Percentiles rank a stretch among this genome's conserved stretches.
Evolutionary conservation across 2,329 filamentous ascomycete species (phyloP).

Genomic region (Neonectria magnoliae): DNA sequence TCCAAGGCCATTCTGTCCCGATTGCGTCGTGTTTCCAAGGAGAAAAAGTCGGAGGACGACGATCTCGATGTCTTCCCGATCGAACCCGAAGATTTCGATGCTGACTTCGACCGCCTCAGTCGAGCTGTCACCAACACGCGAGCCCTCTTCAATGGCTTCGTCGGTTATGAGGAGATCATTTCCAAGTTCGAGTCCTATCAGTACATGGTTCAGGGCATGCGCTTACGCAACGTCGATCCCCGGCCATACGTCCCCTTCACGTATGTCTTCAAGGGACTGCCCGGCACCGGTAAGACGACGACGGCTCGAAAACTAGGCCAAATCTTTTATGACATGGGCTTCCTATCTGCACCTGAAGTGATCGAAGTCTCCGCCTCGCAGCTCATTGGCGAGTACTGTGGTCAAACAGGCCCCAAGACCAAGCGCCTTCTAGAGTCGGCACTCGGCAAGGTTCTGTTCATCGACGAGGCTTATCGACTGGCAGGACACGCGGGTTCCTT

Average conservation of each 20-base stretch:
- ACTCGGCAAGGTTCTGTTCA: constrained; percentile 74
- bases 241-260: constrained; percentile 67
- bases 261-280: constrained; percentile 72
- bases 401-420: constrained; percentile 75
- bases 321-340: constrained; percentile 78
- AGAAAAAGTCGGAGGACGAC: constrained; percentile 31
- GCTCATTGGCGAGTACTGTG: constrained; percentile 73
- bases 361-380: constrained; percentile 74
- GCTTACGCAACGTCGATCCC: constrained; percentile 62
- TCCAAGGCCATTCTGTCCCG: constrained; percentile 40
- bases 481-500: constrained; percentile 60
- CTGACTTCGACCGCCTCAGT: constrained; percentile 64
- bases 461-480: constrained; percentile 77
- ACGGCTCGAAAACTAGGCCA: constrained; percentile 77
- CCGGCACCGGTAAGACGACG: constrained; percentile 77
- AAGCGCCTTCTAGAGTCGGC: constrained; percentile 67
- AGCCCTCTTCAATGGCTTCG: constrained; percentile 66
- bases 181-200: constrained; percentile 65
- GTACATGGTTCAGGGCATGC: constrained; percentile 62
- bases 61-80: constrained; percentile 38
- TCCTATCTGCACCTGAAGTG: constrained; percentile 69
- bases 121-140: constrained; percentile 55
- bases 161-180: constrained; percentile 68
- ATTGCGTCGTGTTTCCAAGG: constrained; percentile 38
- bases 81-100: constrained; percentile 62